Base-by-base conservation (phyloP, 2,329 filamentous ascomycete genomes). In the Pseudogymnoascus sp. region DNA sequence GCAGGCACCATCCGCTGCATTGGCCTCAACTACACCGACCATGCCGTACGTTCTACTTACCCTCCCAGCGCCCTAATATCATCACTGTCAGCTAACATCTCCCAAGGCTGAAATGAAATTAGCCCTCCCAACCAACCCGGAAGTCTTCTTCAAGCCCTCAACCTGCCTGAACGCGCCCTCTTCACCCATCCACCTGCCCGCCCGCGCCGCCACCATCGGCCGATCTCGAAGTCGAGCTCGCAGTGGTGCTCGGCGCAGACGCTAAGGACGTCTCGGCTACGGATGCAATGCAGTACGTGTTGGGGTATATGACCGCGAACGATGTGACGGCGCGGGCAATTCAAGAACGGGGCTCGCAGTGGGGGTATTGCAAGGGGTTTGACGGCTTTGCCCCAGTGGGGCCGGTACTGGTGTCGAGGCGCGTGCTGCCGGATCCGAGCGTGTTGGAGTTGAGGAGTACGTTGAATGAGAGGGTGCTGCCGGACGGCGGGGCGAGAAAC, bases 301-400 rank as follows among this genome's bases (percentile, higher is more conserved):
- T 88, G 1, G 85, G 86, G 28, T 88, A 88, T 70, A 85, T 83
- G 0, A 79, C 80, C 21, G 79, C 80, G 68, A 88, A 88, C 73
- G 85, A 88, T 69, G 80, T 88, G 5, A 86, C 83, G 1, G 83
- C 81, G 64, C 80, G 84, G 3, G 80, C 81, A 60, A 77, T 77
- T 61, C 84, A 87, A 74, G 77, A 81, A 67, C 75, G 77, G 21
- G 78, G 81, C 70, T 76, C 75, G 59, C 83, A 85, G 69, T 83
- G 81, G 77, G 82, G 78, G 63, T 86, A 80, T 70, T 84, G 81
- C 23, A 85, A 86, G 72, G 81, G 83, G 1, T 83, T 85, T 62
- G 83, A 85, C 66, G 79, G 79, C 28, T 76, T 79, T 2, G 84
- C 81, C 63, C 83, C 83, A 0, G 72, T 84, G 23, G 82, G 79